phyloP scores from a whole-genome alignment of 192 early-diverging fungal species.

The Gamsiella multidivaricata region DNA sequence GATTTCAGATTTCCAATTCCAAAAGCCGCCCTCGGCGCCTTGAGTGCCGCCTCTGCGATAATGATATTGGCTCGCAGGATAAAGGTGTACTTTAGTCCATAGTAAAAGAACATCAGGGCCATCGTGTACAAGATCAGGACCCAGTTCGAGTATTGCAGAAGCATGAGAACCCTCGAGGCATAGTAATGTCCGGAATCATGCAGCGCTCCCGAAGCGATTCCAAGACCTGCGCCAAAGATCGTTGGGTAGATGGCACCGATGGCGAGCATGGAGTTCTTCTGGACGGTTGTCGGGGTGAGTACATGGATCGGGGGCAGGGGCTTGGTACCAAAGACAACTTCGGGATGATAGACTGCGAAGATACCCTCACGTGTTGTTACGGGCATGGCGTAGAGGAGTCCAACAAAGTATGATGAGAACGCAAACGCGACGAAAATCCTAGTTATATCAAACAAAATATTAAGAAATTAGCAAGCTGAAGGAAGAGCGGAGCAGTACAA shows the following conservation, averaged over 20 bases:
- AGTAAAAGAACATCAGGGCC: constrained; percentile 47
- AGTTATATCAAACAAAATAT: not conserved
- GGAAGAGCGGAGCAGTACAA: not conserved
- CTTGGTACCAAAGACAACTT: constrained; percentile 22
- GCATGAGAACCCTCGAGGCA: constrained; percentile 9
- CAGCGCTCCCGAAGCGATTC: constrained; percentile 26
- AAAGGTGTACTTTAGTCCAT: constrained; percentile 52
- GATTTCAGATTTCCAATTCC: constrained; percentile 49
- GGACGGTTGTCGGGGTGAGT: constrained; percentile 35
- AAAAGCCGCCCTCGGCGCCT: constrained; percentile 40
- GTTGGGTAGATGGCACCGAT: constrained; percentile 39
- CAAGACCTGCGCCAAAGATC: constrained; percentile 27
- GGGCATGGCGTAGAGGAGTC: constrained; percentile 50
- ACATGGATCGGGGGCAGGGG: constrained; percentile 39
- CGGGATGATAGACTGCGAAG: constrained; percentile 51
- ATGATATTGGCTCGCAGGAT: constrained; percentile 53
- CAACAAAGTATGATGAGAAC: constrained; percentile 42
- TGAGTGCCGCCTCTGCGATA: constrained; percentile 47
- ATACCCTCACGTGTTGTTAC: constrained; percentile 50
- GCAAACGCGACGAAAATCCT: constrained; percentile 26
- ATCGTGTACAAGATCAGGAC: constrained; percentile 44
- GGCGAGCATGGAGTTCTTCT: constrained; percentile 44
- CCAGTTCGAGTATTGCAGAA: constrained; percentile 47
- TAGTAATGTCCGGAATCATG: constrained; percentile 25
- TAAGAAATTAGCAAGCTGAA: not conserved